Percentiles rank a stretch among this genome's conserved stretches.
phyloP scores from a whole-genome alignment of 805 yeast species.

The Yarrowia phangngaensis region DNA sequence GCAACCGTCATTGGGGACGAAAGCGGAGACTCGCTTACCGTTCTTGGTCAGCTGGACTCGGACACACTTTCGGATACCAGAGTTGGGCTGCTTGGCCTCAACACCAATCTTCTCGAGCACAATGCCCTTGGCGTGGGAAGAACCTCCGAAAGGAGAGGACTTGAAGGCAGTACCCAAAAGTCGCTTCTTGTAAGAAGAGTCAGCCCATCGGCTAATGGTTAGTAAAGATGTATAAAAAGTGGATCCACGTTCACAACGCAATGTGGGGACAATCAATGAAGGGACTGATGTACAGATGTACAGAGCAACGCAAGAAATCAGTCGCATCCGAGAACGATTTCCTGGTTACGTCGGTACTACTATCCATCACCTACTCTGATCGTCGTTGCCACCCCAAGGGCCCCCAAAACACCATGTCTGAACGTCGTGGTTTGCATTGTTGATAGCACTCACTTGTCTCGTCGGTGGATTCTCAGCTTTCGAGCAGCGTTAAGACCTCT shows the following conservation, averaged over 20 bases:
- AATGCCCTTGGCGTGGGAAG: constrained; percentile 99
- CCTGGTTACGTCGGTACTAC: too few species aligned
- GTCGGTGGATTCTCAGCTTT: constrained; percentile 99
- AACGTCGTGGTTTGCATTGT: neutral
- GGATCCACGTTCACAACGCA: too few species aligned
- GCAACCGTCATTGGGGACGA: constrained; percentile 99
- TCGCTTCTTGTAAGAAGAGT: constrained; percentile 96
- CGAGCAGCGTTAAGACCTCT: constrained; percentile 99
- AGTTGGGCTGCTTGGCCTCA: constrained; percentile 99
- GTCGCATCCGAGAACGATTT: too few species aligned
- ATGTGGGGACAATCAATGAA: too few species aligned
- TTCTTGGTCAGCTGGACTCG: constrained; percentile 99
- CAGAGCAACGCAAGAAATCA: too few species aligned
- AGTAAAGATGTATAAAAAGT: constrained; percentile 24
- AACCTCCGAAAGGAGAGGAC: constrained; percentile 99
- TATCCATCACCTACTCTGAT: too few species aligned
- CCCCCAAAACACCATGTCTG: too few species aligned
- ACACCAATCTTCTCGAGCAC: constrained; percentile 99
- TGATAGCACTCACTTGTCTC: constrained; percentile 67
- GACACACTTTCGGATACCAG: constrained; percentile 99
- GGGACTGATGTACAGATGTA: too few species aligned
- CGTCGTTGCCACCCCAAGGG: too few species aligned
- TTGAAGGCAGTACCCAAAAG: constrained; percentile 99
- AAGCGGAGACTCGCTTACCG: constrained; percentile 99
- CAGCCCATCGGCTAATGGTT: constrained; percentile 89